phyloP scores from a whole-genome alignment of 2,329 filamentous ascomycete species.

The Ophiostoma sp. region DNA sequence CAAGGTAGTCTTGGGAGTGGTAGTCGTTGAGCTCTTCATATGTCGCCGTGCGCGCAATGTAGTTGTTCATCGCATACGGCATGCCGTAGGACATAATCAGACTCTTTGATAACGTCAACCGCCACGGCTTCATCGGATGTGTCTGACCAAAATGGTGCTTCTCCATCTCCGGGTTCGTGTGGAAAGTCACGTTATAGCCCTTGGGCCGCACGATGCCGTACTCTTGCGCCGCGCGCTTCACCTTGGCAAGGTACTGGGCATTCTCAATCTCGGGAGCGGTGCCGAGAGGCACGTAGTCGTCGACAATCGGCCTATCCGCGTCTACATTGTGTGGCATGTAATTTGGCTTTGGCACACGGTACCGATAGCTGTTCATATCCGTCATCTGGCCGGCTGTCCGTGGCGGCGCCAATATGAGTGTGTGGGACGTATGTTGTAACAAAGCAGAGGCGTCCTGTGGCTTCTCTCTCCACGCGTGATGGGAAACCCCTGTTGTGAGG shows the following conservation, averaged over 20 bases:
- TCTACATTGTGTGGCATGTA: conserved; percentile 53
- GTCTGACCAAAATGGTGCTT: conserved; percentile 94
- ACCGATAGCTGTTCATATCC: conserved; percentile 45
- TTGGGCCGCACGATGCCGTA: conserved; percentile 72
- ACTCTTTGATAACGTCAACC: conserved; percentile 88
- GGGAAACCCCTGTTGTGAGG: not conserved
- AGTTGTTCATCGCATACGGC: conserved; percentile 94
- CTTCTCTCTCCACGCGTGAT: not conserved
- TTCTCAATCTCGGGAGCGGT: conserved; percentile 50
- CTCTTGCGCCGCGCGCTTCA: conserved; percentile 50
- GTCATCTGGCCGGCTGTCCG: conserved; percentile 22
- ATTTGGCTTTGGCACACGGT: conserved; percentile 53
- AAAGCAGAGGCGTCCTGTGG: not conserved
- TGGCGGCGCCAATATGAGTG: not conserved
- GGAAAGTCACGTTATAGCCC: conserved; percentile 89
- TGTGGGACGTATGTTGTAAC: not conserved
- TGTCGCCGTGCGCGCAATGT: conserved; percentile 74
- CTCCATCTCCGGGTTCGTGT: conserved; percentile 91
- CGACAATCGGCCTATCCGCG: conserved; percentile 46
- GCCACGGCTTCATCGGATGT: conserved; percentile 99
- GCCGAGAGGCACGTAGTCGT: conserved; percentile 49
- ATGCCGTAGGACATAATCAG: conserved; percentile 92
- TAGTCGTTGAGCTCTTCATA: conserved; percentile 84
- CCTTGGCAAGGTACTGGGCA: conserved; percentile 52
- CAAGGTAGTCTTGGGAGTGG: conserved; percentile 82